A percentile compares a stretch with the other conserved stretches of the same genome.
Evolutionary conservation across 306 rosid genomes (phyloP).

Genomic region (Rubus idaeus): DNA sequence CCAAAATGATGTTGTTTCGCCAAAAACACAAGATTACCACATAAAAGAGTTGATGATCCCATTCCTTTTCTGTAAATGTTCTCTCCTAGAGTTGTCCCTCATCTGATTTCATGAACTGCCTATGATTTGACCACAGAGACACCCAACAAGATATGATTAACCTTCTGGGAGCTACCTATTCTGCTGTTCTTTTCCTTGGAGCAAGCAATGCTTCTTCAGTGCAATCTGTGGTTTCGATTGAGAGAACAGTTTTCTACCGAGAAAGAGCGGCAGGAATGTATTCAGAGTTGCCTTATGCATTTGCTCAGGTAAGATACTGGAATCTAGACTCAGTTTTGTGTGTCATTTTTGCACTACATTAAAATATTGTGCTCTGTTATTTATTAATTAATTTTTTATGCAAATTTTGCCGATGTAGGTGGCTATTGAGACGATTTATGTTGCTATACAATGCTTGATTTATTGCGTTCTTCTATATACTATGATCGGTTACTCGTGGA

Average conservation of each 20-base stretch:
- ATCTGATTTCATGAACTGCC: not conserved
- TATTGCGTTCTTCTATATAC: conserved; percentile 43
- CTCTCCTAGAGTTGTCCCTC: not conserved
- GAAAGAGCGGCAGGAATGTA: conserved; percentile 84
- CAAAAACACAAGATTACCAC: no score
- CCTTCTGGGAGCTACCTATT: conserved; percentile 52
- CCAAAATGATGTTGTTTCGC: no score
- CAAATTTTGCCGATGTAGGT: conserved; percentile 37
- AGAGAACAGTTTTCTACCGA: conserved; percentile 62
- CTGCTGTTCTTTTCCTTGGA: conserved; percentile 62
- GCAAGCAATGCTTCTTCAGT: conserved; percentile 37
- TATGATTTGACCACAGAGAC: conserved; percentile 19
- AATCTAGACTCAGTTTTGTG: not conserved
- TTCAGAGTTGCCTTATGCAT: conserved; percentile 56
- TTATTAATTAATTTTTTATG: not conserved
- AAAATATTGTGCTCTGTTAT: not conserved
- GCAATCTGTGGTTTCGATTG: conserved; percentile 50
- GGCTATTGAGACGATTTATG: conserved; percentile 58
- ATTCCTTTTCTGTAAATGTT: not conserved
- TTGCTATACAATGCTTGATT: conserved; percentile 38
- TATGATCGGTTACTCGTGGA: conserved; percentile 58
- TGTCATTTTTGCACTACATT: not conserved
- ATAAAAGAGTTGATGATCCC: not conserved
- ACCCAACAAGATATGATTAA: conserved; percentile 43
- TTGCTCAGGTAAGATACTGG: conserved; percentile 50